A percentile compares a stretch with the other conserved stretches of the same genome.
Conservation (phyloP, 2,329 filamentous ascomycete genomes). For the Ophiostoma ulmi region DNA sequence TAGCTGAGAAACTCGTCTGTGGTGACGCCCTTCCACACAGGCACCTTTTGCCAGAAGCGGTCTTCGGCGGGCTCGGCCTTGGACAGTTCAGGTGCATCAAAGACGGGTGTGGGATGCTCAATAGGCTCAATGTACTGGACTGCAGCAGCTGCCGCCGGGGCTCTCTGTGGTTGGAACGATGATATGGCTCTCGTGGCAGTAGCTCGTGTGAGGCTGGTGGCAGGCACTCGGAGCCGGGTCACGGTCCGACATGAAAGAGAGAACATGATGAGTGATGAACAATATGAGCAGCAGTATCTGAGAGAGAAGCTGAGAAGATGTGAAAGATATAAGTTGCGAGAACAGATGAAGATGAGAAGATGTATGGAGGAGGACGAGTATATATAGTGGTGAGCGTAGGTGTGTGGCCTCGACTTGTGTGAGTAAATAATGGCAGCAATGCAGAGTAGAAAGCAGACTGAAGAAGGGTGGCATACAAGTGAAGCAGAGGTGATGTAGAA, state of each 20-base stretch:
- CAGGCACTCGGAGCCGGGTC: neutral
- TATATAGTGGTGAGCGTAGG: neutral
- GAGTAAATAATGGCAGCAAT: neutral
- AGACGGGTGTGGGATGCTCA: neutral
- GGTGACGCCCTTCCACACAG: slow-evolving; percentile 46
- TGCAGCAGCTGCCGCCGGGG: neutral
- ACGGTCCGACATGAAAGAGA: neutral
- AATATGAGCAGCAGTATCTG: neutral
- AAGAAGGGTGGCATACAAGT: neutral
- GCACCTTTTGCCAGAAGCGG: slow-evolving; percentile 48
- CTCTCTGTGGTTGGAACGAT: neutral
- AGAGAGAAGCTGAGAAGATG: neutral
- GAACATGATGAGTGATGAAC: neutral
- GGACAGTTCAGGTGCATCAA: neutral
- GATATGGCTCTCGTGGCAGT: neutral
- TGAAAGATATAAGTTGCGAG: neutral
- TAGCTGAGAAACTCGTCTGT: slow-evolving; percentile 48
- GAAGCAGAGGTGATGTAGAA: neutral
- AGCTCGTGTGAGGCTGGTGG: neutral
- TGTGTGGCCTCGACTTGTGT: too few species aligned
- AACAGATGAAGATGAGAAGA: neutral
- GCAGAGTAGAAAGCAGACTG: neutral
- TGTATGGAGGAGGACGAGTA: neutral
- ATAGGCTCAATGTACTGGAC: neutral
- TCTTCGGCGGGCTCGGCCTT: neutral